Percentiles rank a stretch among this genome's conserved stretches.
phyloP scores from a whole-genome alignment of 139 green algal species.

The Eudorina sp. region DNA sequence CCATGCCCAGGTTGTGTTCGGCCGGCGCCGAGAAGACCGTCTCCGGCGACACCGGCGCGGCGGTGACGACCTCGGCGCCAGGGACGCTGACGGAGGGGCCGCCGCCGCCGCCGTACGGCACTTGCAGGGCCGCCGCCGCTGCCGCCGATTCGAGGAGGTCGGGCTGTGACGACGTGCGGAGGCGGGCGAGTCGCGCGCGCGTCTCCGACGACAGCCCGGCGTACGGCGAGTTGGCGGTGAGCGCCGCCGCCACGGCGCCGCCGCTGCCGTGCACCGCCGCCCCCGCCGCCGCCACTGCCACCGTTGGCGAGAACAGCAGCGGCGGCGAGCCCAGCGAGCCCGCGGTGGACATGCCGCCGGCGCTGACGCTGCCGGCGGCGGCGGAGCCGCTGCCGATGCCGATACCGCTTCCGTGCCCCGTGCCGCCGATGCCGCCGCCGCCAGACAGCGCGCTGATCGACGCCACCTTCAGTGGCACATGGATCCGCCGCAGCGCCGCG shows the following conservation, averaged over 20 bases:
- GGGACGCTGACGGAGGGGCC: not conserved
- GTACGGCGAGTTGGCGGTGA: slow-evolving; percentile 2
- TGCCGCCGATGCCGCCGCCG: not conserved
- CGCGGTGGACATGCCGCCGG: not conserved
- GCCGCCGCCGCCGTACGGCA: not conserved
- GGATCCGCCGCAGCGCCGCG: not conserved
- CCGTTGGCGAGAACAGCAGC: not conserved
- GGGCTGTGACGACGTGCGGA: not conserved
- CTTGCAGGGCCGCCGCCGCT: not conserved
- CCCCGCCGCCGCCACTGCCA: not conserved
- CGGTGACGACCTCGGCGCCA: not conserved
- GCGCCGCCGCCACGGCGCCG: not conserved
- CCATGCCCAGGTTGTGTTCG: no score
- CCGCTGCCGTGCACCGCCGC: not conserved
- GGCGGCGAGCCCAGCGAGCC: not conserved
- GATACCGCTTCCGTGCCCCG: not conserved
- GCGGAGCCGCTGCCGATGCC: not conserved
- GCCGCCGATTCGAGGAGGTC: not conserved
- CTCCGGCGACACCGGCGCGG: not conserved
- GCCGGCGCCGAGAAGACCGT: no score
- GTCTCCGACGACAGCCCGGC: slow-evolving; percentile 23
- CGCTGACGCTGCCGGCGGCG: slow-evolving; percentile 1
- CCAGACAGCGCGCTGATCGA: not conserved
- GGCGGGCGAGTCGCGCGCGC: slow-evolving; percentile 21
- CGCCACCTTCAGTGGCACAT: slow-evolving; percentile 7